Conservation (phyloP, 352 stramenopile genomes). For the Phytophthora litchii region DNA sequence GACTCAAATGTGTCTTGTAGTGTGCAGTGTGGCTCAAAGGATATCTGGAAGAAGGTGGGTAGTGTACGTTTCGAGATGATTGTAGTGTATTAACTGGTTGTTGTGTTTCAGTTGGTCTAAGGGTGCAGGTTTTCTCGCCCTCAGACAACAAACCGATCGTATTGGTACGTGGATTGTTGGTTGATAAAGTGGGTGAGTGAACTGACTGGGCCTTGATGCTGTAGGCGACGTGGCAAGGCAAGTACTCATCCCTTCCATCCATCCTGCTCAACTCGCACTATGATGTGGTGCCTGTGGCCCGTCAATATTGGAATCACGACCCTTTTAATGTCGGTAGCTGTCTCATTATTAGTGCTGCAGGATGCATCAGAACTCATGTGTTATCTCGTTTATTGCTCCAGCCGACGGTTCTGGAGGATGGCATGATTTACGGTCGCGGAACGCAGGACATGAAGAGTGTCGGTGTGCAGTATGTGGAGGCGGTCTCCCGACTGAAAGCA, state of each 20-base stretch:
- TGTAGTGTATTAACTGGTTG: not conserved
- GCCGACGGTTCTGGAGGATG: constrained; percentile 85
- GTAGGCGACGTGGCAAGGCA: constrained; percentile 82
- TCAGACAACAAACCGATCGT: constrained; percentile 90
- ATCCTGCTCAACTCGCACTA: constrained; percentile 97
- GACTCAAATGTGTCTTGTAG: constrained; percentile 14
- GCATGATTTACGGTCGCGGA: constrained; percentile 93
- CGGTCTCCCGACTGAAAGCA: constrained; percentile 73
- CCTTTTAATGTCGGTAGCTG: constrained; percentile 82
- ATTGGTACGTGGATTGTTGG: constrained; percentile 48
- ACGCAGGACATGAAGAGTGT: constrained; percentile 98
- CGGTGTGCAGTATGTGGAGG: constrained; percentile 95
- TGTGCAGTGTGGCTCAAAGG: constrained; percentile 67
- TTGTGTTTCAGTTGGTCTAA: constrained; percentile 40
- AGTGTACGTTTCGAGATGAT: not conserved
- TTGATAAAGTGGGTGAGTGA: not conserved
- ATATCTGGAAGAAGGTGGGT: constrained; percentile 55
- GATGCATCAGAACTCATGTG: no score
- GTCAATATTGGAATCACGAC: constrained; percentile 89
- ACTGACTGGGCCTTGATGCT: not conserved
- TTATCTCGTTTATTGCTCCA: constrained; percentile 18
- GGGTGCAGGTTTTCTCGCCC: constrained; percentile 60
- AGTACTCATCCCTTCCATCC: constrained; percentile 80
- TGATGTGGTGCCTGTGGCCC: constrained; percentile 94
- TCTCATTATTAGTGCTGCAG: not conserved